phyloP scores from a whole-genome alignment of 2,329 filamentous ascomycete genomes.

The Fusarium mundagurra region DNA sequence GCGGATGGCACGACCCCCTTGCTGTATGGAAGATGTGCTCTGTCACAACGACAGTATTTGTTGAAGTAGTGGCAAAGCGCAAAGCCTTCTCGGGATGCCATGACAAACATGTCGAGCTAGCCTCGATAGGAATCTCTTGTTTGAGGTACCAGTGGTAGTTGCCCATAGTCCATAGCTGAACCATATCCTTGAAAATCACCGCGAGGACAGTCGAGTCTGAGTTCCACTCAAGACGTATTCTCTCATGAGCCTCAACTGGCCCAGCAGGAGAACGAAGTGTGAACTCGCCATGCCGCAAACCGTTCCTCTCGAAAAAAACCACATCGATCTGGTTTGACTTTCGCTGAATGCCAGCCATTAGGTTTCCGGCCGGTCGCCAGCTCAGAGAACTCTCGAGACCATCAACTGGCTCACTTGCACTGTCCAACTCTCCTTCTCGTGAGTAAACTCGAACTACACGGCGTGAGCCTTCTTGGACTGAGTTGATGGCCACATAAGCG shows the following conservation, averaged over 20 bases:
- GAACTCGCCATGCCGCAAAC: conserved; percentile 95
- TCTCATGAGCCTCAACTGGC: conserved; percentile 61
- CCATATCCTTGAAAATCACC: conserved; percentile 74
- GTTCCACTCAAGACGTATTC: conserved; percentile 84
- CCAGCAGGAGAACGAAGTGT: conserved; percentile 75
- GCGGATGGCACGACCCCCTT: conserved; percentile 75
- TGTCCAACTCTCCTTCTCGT: conserved; percentile 88
- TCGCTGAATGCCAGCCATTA: conserved; percentile 87
- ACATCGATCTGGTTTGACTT: conserved; percentile 77
- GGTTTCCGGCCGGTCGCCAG: conserved; percentile 90
- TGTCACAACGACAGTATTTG: conserved; percentile 62
- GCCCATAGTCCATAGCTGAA: conserved; percentile 96
- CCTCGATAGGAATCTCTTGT: conserved; percentile 74
- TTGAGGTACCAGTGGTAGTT: conserved; percentile 99
- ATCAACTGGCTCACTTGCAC: conserved; percentile 94
- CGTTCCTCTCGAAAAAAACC: conserved; percentile 96
- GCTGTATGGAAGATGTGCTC: conserved; percentile 76
- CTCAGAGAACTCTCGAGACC: conserved; percentile 86
- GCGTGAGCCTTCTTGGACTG: conserved; percentile 73
- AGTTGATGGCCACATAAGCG: conserved; percentile 87
- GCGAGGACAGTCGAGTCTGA: conserved; percentile 90
- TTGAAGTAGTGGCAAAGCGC: conserved; percentile 67
- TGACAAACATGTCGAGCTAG: conserved; percentile 50
- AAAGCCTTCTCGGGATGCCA: conserved; percentile 93
- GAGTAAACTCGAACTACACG: conserved; percentile 91